These are phyloP conservation scores for Eucalyptus erythrocorys DNA, from an alignment of 345 rosid species.

Conservation along the genomic window DNA sequence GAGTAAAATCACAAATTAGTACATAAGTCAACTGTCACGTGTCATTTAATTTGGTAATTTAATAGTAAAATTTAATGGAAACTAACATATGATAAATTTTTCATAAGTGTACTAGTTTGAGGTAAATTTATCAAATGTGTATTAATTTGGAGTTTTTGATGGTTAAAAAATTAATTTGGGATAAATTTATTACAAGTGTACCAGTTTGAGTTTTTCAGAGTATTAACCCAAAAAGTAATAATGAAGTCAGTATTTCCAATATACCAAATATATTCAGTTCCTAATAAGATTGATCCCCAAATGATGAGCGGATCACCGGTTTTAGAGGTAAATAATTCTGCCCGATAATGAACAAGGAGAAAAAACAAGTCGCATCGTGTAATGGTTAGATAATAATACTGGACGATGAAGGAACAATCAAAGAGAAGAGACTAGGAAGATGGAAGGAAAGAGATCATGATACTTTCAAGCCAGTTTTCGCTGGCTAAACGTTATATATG, in stretches of 20 bases:
- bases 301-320: background rate
- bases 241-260: background rate
- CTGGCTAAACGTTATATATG: background rate
- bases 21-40: fast-evolving
- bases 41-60: no score
- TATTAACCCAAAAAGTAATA: background rate
- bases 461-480: background rate
- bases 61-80: no score
- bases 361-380: background rate
- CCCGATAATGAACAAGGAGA: background rate
- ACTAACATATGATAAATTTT: no score
- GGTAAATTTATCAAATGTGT: no score
- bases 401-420: background rate
- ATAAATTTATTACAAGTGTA: no score
- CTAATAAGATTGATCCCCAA: background rate
- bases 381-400: background rate
- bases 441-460: background rate
- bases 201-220: fast-evolving
- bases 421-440: background rate
- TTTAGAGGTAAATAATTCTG: background rate
- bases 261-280: background rate
- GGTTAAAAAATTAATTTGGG: no score
- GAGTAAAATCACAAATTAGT: no score
- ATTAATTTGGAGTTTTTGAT: no score
- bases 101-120: no score